Evolutionary conservation across 345 rosid genomes (phyloP), one percentile per base, ranked within the genome.

Genomic region (Clausena lansium): DNA sequence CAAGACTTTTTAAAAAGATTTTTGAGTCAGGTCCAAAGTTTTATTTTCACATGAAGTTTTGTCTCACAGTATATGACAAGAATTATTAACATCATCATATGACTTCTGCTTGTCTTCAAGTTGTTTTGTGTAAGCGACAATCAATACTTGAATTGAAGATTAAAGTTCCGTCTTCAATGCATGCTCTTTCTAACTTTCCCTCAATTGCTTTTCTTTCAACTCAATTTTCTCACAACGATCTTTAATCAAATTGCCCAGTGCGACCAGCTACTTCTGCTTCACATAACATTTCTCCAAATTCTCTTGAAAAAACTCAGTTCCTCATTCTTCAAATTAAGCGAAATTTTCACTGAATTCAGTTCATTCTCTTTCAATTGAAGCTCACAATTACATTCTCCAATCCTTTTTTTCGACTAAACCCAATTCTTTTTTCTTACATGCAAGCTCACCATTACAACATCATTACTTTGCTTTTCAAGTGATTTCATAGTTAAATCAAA

Each of bases 31-130:
- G 62, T 30, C 13, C 74, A 52, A n/a, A 4, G 32, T 19, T 59
- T 70, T 10, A 35, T 22, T 3, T 70, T 70, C 30, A 28, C 38
- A 1, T 17, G 50, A 11, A 78, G 66, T 55, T 76, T 65, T 5
- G 19, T 52, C 4, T 77, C 61, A 69, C 68, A 62, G 68, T 58
- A 3, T 36, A 9, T 76, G 35, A 55, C 50, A 45, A 63, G 76
- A 64, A 1, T 65, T 64, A 28, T 76, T 74, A 14, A 81, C 64
- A 8, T 35, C 68, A 32, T 64, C 74, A 50, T 58, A 50, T 24
- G 74, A 66, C 41, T 70, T 33, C 79, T 70, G 45, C 39, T 76
- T 79, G 10, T n/a, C 54, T 20, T 52, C 58, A 20, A 80, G 75
- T 30, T 68, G 79, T 33, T 71, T 72, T 5, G 15, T 20, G 17